Base-by-base conservation (phyloP, 2,329 filamentous ascomycete species). In the Cephalotrichum gorgonifer region DNA sequence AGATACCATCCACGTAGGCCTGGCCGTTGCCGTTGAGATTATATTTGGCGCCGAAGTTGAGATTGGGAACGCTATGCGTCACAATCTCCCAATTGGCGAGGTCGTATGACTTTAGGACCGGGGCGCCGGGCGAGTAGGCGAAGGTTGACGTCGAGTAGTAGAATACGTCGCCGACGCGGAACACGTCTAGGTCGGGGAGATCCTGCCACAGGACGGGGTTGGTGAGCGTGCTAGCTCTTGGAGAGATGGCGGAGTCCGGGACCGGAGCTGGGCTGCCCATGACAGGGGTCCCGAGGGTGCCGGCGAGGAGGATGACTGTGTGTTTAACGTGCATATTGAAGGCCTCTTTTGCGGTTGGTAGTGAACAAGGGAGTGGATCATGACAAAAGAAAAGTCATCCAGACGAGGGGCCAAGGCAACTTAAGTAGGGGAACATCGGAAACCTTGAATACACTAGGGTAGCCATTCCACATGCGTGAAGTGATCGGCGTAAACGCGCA, bases 101-200 rank as follows among this genome's bases (percentile, higher is more conserved):
- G 55, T 81, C 75, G 46, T 71, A 70, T 0, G 76, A 80, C 23
- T 68, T 66, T 1, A 81, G 62, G 2, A 81, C 65, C 0, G 78
- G 76, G 0, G 76, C 77, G 9, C 76, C 77, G 1, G 77, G 71
- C 11, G 71, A 76, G 56, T 73, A 79, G 47, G 75, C 72, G 56
- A 80, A 75, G 6, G 68, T 78, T 1, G 76, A 79, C 1, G 76
- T 73, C 0, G 73, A 74, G 54, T 73, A 75, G 59, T 79, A 80
- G 58, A 69, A 80, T 42, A 59, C 74, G 53, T 75, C 67, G 3
- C 66, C 65, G 0, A 75, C 67, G 6, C 72, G 67, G 54, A 75
- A 71, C 15, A 80, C 64, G 54, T 80, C 76, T 17, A 74, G 64
- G 53, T 80, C 76, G 0, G 76, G 70, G 31, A 76, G 66, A 54